phyloP scores from a whole-genome alignment of 2,329 filamentous ascomycete species.

The Alternaria sp. region DNA sequence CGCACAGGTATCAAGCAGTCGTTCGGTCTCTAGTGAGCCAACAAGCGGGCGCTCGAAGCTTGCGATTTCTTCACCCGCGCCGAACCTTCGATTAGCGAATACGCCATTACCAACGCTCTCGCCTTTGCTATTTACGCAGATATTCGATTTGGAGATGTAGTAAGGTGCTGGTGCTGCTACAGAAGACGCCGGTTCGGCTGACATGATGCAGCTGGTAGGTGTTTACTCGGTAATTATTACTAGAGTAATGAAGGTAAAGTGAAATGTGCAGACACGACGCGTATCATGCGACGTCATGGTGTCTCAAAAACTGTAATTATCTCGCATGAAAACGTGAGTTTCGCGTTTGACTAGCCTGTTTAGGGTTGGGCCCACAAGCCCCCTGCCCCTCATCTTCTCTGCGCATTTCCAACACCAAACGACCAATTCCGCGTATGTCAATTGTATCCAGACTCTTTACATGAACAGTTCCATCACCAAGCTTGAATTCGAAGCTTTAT shows the following conservation, averaged over 20 bases:
- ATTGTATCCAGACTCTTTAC: no score
- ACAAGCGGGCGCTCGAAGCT: constrained; percentile 62
- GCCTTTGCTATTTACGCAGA: constrained; percentile 33
- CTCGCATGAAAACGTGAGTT: constrained; percentile 13
- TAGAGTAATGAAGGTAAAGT: not conserved
- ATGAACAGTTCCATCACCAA: no score
- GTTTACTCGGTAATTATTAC: not conserved
- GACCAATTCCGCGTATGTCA: not conserved
- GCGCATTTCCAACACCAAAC: not conserved
- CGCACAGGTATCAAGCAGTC: constrained; percentile 64
- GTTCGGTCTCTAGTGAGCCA: constrained; percentile 61
- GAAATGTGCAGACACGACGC: not conserved
- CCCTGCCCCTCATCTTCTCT: not conserved
- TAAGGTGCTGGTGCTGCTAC: constrained; percentile 21
- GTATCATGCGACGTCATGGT: constrained; percentile 11
- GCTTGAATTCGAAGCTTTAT: no score
- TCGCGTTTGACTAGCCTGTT: constrained; percentile 5
- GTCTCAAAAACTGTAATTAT: constrained; percentile 2
- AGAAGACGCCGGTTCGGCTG: constrained; percentile 4
- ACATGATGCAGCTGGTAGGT: not conserved
- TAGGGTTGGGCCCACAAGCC: constrained; percentile 1
- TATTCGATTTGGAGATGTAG: constrained; percentile 34
- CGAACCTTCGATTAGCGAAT: constrained; percentile 61
- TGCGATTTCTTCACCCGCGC: constrained; percentile 60
- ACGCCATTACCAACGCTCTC: constrained; percentile 60